These are phyloP conservation scores for Acacia melanoxylon DNA, from an alignment of 306 rosid genomes.

Conservation along the genomic window DNA sequence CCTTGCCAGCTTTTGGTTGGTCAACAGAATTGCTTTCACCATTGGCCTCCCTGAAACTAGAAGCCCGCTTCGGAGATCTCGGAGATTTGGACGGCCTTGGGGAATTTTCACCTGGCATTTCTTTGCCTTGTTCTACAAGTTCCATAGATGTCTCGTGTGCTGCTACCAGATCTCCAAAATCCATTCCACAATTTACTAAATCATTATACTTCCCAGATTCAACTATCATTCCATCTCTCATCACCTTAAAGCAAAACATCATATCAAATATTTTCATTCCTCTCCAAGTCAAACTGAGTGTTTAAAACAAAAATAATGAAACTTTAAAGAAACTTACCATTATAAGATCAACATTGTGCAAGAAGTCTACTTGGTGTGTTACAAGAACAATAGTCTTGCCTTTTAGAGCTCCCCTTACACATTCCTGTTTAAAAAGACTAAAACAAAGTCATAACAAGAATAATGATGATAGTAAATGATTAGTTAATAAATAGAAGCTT, in stretches of 20 bases:
- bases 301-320: neutral
- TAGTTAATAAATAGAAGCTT: neutral
- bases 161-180: slow-evolving; percentile 75
- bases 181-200: slow-evolving; percentile 62
- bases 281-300: neutral
- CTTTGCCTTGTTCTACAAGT: slow-evolving; percentile 69
- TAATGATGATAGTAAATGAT: neutral
- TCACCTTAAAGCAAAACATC: slow-evolving; percentile 54
- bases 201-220: slow-evolving; percentile 81
- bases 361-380: slow-evolving; percentile 98
- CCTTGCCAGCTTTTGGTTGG: slow-evolving; percentile 49
- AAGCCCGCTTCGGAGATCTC: slow-evolving; percentile 39
- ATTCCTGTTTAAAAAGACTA: slow-evolving; percentile 58
- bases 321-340: slow-evolving; percentile 43
- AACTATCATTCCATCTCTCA: slow-evolving; percentile 81
- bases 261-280: slow-evolving; percentile 5
- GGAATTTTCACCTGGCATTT: slow-evolving; percentile 40
- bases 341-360: slow-evolving; percentile 87
- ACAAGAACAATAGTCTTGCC: slow-evolving; percentile 83
- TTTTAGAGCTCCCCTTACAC: slow-evolving; percentile 81
- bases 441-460: neutral
- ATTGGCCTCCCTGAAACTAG: slow-evolving; percentile 43
- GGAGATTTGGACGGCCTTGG: slow-evolving; percentile 40
- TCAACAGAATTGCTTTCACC: slow-evolving; percentile 59
- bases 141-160: slow-evolving; percentile 97